A percentile compares a stretch with the other conserved stretches of the same genome.
These are phyloP conservation scores for Voacanga thouarsii DNA, from an alignment of 257 asterid species.

Conservation along the genomic window DNA sequence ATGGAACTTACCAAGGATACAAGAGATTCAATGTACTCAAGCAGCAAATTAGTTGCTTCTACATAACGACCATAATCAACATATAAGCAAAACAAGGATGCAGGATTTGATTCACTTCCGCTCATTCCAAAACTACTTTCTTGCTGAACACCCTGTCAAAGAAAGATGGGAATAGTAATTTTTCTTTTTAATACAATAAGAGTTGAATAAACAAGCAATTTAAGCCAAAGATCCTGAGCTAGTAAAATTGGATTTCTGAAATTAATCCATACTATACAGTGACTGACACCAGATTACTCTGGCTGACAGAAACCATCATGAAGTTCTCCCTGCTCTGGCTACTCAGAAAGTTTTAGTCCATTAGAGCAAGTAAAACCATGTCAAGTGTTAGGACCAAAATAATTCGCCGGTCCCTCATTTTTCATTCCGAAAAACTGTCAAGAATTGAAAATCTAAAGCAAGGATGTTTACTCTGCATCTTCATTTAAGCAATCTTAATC, in stretches of 20 bases:
- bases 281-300: neutral
- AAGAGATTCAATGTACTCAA: conserved; percentile 68
- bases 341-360: neutral
- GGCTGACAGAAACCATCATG: neutral
- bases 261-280: neutral
- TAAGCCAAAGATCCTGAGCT: conserved; percentile 1
- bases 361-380: neutral
- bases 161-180: conserved; percentile 4
- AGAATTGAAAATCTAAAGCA: neutral
- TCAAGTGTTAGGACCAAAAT: neutral
- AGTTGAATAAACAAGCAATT: conserved; percentile 1
- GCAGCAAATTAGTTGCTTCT: conserved; percentile 80
- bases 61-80: conserved; percentile 78
- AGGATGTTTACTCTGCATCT: neutral
- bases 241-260: neutral
- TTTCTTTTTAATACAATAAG: neutral
- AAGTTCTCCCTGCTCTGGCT: neutral
- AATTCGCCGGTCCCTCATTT: neutral
- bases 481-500: neutral
- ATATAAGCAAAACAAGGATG: conserved; percentile 73
- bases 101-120: conserved; percentile 76
- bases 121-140: conserved; percentile 76
- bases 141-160: conserved; percentile 51
- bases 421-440: neutral
- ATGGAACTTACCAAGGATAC: conserved; percentile 56